phyloP scores from a whole-genome alignment of 768 basidiomycete genomes.

The Lentinus brumalis region DNA sequence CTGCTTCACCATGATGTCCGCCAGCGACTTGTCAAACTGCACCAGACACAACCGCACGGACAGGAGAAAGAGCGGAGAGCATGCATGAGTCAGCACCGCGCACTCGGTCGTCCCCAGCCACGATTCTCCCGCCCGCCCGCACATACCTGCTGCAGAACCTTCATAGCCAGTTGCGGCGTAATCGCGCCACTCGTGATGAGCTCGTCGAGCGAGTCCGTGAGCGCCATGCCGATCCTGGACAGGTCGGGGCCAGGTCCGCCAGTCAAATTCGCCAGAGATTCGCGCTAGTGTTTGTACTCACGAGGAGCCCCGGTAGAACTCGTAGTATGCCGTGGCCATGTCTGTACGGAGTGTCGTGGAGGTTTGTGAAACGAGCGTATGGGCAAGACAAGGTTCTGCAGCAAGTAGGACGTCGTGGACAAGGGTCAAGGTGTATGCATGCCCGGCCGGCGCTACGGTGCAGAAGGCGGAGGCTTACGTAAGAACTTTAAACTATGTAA shows the following conservation, averaged over 20 bases:
- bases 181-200: constrained; percentile 96
- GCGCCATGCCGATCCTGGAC: constrained; percentile 89
- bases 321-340: constrained; percentile 87
- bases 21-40: constrained; percentile 95
- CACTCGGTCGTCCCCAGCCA: neutral
- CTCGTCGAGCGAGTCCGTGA: constrained; percentile 98
- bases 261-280: constrained; percentile 13
- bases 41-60: neutral
- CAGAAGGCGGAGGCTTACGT: neutral
- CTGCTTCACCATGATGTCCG: constrained; percentile 88
- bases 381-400: neutral
- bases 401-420: neutral
- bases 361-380: neutral
- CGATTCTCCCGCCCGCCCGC: neutral
- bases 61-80: neutral
- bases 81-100: neutral
- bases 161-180: constrained; percentile 97
- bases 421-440: neutral
- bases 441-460: too few relatives aligned
- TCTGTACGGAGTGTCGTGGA: neutral
- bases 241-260: neutral
- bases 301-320: constrained; percentile 92
- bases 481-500: neutral
- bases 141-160: constrained; percentile 91
- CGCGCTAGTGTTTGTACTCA: constrained; percentile 42